These are phyloP conservation scores for Exsudoporus frostii DNA, from an alignment of 768 basidiomycete genomes.

Conservation along the genomic window DNA sequence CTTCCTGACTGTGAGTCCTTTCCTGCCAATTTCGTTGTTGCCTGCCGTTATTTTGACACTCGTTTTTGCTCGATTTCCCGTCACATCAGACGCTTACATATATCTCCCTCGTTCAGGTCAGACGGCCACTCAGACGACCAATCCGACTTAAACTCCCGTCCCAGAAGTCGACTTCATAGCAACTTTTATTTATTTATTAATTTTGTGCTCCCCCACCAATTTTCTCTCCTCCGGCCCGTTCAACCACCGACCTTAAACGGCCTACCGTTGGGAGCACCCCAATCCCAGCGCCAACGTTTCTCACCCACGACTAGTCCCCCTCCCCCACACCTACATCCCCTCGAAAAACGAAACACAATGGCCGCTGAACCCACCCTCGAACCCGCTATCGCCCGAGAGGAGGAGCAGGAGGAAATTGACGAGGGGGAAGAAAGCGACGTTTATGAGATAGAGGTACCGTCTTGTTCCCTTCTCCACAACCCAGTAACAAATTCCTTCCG, in stretches of 20 bases:
- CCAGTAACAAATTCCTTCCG: neutral
- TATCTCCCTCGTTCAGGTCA: neutral
- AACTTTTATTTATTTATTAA: neutral
- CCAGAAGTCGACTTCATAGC: neutral
- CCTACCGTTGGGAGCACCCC: neutral
- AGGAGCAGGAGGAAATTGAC: slow-evolving; percentile 5
- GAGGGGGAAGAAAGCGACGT: slow-evolving; percentile 29
- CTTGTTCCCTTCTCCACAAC: neutral
- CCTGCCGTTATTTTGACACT: slow-evolving; percentile 18
- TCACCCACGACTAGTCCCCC: slow-evolving; percentile 4
- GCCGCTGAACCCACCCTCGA: slow-evolving; percentile 19
- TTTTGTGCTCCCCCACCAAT: neutral
- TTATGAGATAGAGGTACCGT: slow-evolving; percentile 26
- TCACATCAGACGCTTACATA: slow-evolving; percentile 6
- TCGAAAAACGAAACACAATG: slow-evolving; percentile 15
- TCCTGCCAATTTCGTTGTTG: slow-evolving; percentile 10
- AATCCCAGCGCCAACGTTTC: slow-evolving; percentile 4
- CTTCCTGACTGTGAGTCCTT: slow-evolving; percentile 8
- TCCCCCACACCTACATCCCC: neutral
- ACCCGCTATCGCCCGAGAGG: neutral
- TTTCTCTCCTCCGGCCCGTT: slow-evolving; percentile 11
- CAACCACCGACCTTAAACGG: slow-evolving; percentile 12
- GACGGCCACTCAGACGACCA: slow-evolving; percentile 2
- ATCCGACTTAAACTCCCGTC: neutral
- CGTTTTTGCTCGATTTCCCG: neutral